Conservation (phyloP, 768 basidiomycete species). For the Russula foetens region DNA sequence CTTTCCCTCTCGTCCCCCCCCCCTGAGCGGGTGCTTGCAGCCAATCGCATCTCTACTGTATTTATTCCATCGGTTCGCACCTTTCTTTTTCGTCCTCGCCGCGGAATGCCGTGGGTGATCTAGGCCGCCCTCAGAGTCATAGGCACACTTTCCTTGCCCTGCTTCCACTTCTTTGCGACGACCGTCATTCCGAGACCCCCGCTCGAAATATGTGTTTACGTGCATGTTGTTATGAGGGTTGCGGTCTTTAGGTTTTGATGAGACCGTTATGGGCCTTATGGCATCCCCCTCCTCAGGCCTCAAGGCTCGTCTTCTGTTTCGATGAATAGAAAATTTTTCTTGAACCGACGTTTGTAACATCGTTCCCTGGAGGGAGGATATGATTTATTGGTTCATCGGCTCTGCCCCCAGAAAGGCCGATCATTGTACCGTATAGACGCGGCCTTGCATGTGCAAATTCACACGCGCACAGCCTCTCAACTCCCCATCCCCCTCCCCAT, state of each 20-base stretch:
- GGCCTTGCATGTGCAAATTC: too few species aligned
- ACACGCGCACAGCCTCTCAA: too few species aligned
- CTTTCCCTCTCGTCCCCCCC: not conserved
- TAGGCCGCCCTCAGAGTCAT: conserved; percentile 8
- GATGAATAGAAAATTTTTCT: too few species aligned
- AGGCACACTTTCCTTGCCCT: not conserved
- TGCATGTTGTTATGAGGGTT: conserved; percentile 10
- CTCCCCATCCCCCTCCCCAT: too few species aligned
- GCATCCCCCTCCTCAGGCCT: not conserved
- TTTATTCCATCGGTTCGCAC: too few species aligned
- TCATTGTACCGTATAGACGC: too few species aligned
- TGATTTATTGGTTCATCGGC: not conserved
- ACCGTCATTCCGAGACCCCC: not conserved
- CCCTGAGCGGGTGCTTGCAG: conserved; percentile 11
- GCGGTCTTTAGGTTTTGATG: conserved; percentile 14
- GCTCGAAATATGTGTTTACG: conserved; percentile 16
- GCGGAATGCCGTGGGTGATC: conserved; percentile 7
- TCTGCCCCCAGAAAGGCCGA: not conserved
- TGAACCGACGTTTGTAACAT: conserved; percentile 6
- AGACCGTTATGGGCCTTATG: not conserved
- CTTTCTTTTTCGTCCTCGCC: conserved; percentile 4
- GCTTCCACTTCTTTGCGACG: conserved; percentile 17
- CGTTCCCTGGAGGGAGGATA: not conserved
- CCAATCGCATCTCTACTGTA: not conserved
- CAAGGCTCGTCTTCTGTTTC: too few species aligned